These are phyloP conservation scores for Pichia phayaonensis DNA, from an alignment of 805 yeast species.

Conservation along the genomic window DNA sequence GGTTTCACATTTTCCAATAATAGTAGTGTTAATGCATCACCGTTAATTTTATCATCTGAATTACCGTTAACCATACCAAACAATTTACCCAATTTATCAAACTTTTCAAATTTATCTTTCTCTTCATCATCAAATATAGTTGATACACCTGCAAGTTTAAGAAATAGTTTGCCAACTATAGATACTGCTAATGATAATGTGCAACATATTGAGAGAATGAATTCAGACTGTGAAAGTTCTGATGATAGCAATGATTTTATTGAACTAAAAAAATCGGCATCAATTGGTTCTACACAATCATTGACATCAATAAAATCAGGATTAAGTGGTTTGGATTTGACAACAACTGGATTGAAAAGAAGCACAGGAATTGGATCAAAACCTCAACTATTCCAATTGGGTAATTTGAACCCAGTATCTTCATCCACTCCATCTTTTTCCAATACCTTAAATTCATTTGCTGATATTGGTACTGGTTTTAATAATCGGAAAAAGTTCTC, in stretches of 20 bases:
- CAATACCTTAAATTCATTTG: background rate
- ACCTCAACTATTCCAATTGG: conserved; percentile 24
- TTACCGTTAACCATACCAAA: background rate
- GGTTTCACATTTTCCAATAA: background rate
- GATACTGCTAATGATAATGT: background rate
- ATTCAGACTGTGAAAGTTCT: background rate
- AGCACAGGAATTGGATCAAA: conserved; percentile 25
- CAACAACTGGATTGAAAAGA: conserved; percentile 22
- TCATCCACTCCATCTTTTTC: background rate
- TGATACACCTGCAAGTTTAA: conserved; percentile 9
- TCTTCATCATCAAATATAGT: background rate
- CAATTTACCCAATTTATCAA: background rate
- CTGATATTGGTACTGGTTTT: background rate
- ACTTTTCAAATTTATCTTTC: background rate
- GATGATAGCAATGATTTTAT: background rate
- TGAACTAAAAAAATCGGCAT: conserved; percentile 11
- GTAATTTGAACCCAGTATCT: background rate
- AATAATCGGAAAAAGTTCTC: background rate
- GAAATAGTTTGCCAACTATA: conserved; percentile 1
- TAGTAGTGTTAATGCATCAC: background rate
- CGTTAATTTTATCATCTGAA: background rate
- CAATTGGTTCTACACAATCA: conserved; percentile 15
- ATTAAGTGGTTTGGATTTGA: conserved; percentile 25
- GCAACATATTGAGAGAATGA: conserved; percentile 1
- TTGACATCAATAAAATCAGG: conserved; percentile 27